Evolutionary conservation across 495 filamentous ascomycete species (phyloP).

Genomic region (Neurospora sp.): DNA sequence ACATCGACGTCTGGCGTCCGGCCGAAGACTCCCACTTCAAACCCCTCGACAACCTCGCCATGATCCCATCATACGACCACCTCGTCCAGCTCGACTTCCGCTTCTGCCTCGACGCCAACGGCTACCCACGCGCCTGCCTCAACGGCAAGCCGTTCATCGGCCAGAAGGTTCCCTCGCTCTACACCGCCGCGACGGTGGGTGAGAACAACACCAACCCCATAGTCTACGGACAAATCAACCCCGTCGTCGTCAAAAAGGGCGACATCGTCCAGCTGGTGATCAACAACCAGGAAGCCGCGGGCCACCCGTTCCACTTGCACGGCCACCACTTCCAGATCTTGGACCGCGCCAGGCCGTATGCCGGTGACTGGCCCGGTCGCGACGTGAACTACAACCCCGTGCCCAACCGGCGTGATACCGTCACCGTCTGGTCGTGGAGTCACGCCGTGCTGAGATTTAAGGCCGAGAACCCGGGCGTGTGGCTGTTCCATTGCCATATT

Average conservation of each 20-base stretch:
- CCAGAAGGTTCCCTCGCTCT: slow-evolving; percentile 72
- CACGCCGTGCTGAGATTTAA: slow-evolving; percentile 49
- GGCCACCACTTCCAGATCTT: slow-evolving; percentile 76
- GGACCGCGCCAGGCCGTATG: slow-evolving; percentile 32
- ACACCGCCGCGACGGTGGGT: slow-evolving; percentile 58
- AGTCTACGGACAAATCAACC: slow-evolving; percentile 69
- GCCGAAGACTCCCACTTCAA: slow-evolving; percentile 56
- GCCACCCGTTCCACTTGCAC: slow-evolving; percentile 46
- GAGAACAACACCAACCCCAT: slow-evolving; percentile 45
- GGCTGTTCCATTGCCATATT: slow-evolving; percentile 74
- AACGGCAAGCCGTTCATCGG: slow-evolving; percentile 63
- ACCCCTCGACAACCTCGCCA: slow-evolving; percentile 42
- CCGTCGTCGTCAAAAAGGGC: slow-evolving; percentile 51
- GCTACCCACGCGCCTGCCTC: slow-evolving; percentile 63
- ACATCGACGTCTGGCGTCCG: slow-evolving; percentile 40
- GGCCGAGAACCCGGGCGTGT: slow-evolving; percentile 65
- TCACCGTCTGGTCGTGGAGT: slow-evolving; percentile 42
- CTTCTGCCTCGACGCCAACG: slow-evolving; percentile 52
- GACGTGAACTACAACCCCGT: slow-evolving; percentile 35
- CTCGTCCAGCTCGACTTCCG: slow-evolving; percentile 48
- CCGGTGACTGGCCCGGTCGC: slow-evolving; percentile 27
- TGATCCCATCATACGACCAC: slow-evolving; percentile 39
- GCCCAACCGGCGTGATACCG: slow-evolving; percentile 43
- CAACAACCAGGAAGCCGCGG: slow-evolving; percentile 65
- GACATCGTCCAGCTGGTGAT: slow-evolving; percentile 69